Base-by-base conservation (phyloP, 768 basidiomycete genomes). In the Myochromella boudieri region DNA sequence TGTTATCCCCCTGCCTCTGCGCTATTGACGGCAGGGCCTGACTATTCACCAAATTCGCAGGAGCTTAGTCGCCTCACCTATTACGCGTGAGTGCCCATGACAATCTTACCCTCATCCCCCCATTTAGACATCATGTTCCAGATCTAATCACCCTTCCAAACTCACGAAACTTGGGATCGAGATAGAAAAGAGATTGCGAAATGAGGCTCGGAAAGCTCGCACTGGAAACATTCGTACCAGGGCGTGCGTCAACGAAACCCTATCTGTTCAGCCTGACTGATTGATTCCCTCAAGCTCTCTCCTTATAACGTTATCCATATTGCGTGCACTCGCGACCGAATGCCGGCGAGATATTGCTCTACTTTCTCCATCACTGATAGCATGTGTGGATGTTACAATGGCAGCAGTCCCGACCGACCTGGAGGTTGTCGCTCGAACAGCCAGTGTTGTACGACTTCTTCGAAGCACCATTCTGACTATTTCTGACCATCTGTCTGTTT, bases 61-160 rank as follows among this genome's bases (percentile, higher is more conserved):
- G 91, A 93, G 58, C 75, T 92, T 12, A 92, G 91, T 41, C 79
- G 85, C 14, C 74, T 93, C 40, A 89, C 88, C 3, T 93, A 93
- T 64, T 91, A 90, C 70, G 90, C 87, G 72, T 80, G 49, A 43
- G 72, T 21, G 24, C 4, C 18, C 14, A 14, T 25, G 15, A 11
- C 58, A 28, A 26, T 20, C 17, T 4, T 17, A 34, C 33, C 34
- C 9, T 42, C 12, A 28, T 39, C 12, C 38, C 4, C 17, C 27
- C 20, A 38, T 22, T 24, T 26, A 17, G 31, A 20, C 6, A 21
- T 47, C 2, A 36, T 40, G 31, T 29, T 41, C 29, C 52, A 78
- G 77, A 11, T 82, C 89, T 1, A 93, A 93, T 61, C 78, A 79
- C 56, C 87, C 90, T 3, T 82, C 84, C 22, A 93, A 93, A 67